Base-by-base conservation (phyloP, 1,139 yeast species). In the Zygosaccharomyces sapae region DNA sequence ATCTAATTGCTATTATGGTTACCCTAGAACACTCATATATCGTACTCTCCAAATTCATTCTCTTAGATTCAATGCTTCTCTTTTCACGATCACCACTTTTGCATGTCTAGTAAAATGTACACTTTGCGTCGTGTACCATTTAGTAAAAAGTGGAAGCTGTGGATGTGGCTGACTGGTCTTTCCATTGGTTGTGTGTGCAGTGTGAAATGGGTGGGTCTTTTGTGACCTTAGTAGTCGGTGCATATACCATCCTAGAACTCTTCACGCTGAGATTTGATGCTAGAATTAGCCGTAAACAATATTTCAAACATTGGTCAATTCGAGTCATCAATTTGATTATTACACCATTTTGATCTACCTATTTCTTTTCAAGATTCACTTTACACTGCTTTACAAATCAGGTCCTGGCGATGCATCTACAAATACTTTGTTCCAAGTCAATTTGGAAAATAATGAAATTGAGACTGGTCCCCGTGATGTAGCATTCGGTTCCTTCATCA, bases 141-240 rank as follows among this genome's bases (percentile, higher is more conserved):
- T 49, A 65, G 79, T 0, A 35, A 44, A 1, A 52, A 59, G 34
- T 84, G 89, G 66, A 61, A 75, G 12, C 54, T 59, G 19, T 83
- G 89, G 89, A 66, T 83, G 63, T 43, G 75, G 3, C 58, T 83
- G 13, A 80, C 94, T 1, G 98, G 98, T 5, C 50, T 85, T 5
- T 79, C 89, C 8, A 79, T 94, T 54, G 99, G 98, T 1, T 86
- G 96, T 66, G 97, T 90, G 10, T 83, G 90, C 57, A 81, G 95
- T 43, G 95, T 90, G 35, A 92, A 92, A 70, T 88, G 96, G 97
- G 97, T 92, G 16, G 98, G 98, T 3, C 68, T 90, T 43, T 92
- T 62, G 81, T 86, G 40, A 92, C 96, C 7, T 76, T 79, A 0
- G 70, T 90, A 20, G 86, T 90, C 46, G 99, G 99, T 1, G 54